Evolutionary conservation across 2,329 filamentous ascomycete species (phyloP), one percentile per base, ranked within the genome.

Genomic region (Alternaria angustiovoidea): DNA sequence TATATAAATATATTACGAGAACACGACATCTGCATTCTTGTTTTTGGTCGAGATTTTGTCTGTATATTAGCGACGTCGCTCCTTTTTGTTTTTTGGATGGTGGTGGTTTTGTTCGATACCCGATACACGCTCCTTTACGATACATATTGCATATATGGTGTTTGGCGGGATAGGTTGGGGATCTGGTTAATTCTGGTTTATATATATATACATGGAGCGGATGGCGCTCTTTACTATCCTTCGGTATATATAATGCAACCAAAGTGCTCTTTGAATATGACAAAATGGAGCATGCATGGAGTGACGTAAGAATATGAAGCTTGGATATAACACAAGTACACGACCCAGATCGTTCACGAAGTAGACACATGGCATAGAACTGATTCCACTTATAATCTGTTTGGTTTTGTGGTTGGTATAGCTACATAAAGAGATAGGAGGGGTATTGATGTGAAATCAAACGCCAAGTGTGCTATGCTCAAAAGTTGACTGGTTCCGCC

Each of bases 141-240:
- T 38, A 38, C 16, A 42, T 12, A 2, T 11, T 36, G 46, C 32
- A 49, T 49, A 38, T 26, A 24, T n/a, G 46, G 46, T 49, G 30
- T 49, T 49, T 49, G 30, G 30, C 8, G 46, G 46, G 14, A 26
- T 38, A 7, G 34, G 34, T 1, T 4, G 34, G 7, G 34, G 7
- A n/a, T 1, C 11, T 20, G 11, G 24, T 22, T 20, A 32, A 20
- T 12, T 7, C 1, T 20, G 39, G 16, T 2, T 32, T n/a, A 48
- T 53, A 39, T 4, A 38, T 34, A 36, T 20, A 42, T 42, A 48
- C 18, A 51, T n/a, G 20, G 24, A 38, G 38, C 51, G 16, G 12
- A 46, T 18, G 14, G 18, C 26, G 55, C 55, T 58, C 47, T 32
- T 41, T 58, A 36, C 55, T 53, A 49, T 49, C 43, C 20, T 54